phyloP scores from a whole-genome alignment of 441 rosid genomes.

The Caryocar brasiliense region DNA sequence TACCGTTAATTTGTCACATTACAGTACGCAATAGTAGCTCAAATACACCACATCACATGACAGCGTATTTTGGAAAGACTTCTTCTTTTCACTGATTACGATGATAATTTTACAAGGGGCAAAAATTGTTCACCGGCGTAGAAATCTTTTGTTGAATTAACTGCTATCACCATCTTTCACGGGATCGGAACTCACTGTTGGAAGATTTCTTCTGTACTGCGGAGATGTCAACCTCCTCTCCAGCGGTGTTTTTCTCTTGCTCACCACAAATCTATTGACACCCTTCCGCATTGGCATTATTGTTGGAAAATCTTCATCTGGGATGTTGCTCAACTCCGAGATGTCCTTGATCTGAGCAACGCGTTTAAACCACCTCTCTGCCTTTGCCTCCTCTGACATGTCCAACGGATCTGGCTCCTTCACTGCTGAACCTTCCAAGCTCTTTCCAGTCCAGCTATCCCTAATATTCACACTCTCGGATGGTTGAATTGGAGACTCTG shows the following conservation, averaged over 20 bases:
- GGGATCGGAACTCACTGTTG: conserved; percentile 40
- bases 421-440: conserved; percentile 85
- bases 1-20: no score
- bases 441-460: conserved; percentile 49
- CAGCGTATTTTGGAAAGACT: no score
- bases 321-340: conserved; percentile 86
- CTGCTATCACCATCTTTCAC: conserved; percentile 21
- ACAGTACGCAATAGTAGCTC: no score
- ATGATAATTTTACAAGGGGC: no score
- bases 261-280: conserved; percentile 83
- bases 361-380: conserved; percentile 86
- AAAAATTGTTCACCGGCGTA: no score
- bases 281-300: conserved; percentile 99
- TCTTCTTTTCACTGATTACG: no score
- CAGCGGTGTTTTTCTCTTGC: conserved; percentile 84
- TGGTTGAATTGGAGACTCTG: conserved; percentile 14
- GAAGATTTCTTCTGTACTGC: conserved; percentile 53
- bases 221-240: conserved; percentile 83
- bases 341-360: conserved; percentile 88
- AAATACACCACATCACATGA: no score
- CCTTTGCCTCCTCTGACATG: conserved; percentile 96
- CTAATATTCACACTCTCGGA: conserved; percentile 18
- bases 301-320: conserved; percentile 90
- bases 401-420: conserved; percentile 77
- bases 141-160: neutral